Percentiles rank a stretch among this genome's conserved stretches.
Conservation (phyloP, 2,329 filamentous ascomycete genomes). For the Helotiales sp. region DNA sequence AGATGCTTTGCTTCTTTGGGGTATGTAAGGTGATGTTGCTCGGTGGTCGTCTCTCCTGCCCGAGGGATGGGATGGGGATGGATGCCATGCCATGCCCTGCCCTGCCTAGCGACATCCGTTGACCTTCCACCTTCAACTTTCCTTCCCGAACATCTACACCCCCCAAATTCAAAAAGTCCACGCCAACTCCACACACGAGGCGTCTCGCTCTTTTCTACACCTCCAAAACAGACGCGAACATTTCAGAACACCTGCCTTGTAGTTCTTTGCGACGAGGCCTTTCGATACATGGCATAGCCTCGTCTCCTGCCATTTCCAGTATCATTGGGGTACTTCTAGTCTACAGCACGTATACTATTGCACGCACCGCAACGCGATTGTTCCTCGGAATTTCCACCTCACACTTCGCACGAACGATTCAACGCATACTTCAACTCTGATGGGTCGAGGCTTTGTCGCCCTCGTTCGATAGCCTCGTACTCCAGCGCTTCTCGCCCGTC, state of each 20-base stretch:
- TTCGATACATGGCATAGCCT: constrained; percentile 13
- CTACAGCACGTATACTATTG: constrained; percentile 8
- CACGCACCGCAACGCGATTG: constrained; percentile 19
- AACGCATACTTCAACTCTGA: constrained; percentile 31
- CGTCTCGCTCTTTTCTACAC: neutral
- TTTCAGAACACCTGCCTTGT: neutral
- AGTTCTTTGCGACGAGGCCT: constrained; percentile 1
- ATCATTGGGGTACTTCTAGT: constrained; percentile 14
- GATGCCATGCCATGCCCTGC: neutral
- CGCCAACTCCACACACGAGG: neutral
- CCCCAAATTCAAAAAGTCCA: neutral
- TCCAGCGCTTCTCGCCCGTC: constrained; percentile 42
- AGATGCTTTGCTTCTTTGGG: neutral
- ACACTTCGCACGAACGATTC: neutral
- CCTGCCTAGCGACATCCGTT: neutral
- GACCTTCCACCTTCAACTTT: constrained; percentile 14
- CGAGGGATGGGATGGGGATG: neutral
- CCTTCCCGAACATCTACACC: constrained; percentile 6
- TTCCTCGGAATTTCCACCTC: neutral
- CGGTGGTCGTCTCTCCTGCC: neutral
- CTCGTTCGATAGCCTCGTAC: constrained; percentile 41
- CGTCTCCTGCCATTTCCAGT: constrained; percentile 13
- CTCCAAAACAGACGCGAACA: neutral
- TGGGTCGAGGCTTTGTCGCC: constrained; percentile 37
- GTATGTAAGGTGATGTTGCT: neutral